phyloP scores from a whole-genome alignment of 352 stramenopile genomes.

The Globisporangium rhizosaccharum region DNA sequence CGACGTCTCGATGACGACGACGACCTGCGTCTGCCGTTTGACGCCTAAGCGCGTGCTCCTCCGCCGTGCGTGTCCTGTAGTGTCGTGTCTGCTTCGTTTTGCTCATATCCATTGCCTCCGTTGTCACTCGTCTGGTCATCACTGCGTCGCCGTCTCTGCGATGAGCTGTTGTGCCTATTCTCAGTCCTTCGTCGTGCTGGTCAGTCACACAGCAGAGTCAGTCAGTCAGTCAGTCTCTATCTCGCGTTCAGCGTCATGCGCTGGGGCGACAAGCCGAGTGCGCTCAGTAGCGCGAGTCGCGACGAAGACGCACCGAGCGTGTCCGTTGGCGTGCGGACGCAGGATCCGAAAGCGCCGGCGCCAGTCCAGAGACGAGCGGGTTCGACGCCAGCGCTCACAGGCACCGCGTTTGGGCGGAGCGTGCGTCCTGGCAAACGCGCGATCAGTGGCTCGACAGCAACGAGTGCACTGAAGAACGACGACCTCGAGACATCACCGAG shows the following conservation, averaged over 20 bases:
- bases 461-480: neutral
- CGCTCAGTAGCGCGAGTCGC: neutral
- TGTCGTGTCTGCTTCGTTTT: too few species aligned
- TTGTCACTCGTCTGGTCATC: too few species aligned
- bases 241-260: neutral
- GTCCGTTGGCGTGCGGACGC: neutral
- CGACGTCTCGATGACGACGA: neutral
- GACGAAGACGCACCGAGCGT: conserved; percentile 1
- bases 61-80: neutral
- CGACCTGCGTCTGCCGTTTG: conserved; percentile 4
- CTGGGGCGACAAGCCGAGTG: conserved; percentile 5
- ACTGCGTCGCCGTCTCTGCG: too few species aligned
- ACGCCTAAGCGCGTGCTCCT: neutral
- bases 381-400: neutral
- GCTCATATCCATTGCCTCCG: too few species aligned
- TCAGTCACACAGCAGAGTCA: too few species aligned
- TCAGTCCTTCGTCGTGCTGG: too few species aligned
- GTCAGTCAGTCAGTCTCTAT: neutral
- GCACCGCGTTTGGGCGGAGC: conserved; percentile 5
- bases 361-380: neutral
- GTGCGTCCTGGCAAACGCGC: conserved; percentile 2
- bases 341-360: neutral
- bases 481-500: too few species aligned
- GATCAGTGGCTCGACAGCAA: neutral
- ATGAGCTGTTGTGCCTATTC: too few species aligned